Evolutionary conservation across 2,329 filamentous ascomycete species (phyloP), one percentile per base, ranked within the genome.

Genomic region (Sphaerulina vaccinii): DNA sequence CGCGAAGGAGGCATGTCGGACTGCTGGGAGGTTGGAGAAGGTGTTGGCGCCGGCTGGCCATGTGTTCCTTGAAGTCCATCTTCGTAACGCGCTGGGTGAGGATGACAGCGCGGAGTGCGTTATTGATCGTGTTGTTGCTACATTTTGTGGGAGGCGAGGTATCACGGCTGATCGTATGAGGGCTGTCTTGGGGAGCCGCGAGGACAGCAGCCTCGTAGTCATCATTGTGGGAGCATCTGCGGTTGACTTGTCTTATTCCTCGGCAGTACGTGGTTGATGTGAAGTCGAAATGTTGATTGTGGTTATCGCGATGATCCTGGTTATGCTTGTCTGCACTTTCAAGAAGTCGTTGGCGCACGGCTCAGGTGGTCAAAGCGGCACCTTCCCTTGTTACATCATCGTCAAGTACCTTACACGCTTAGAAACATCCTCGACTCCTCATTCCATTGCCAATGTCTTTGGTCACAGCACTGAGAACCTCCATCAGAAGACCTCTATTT

Each of bases 21-120:
- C 79, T 13, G 80, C 79, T 46, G 82, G 80, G 18, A 85, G 73
- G 75, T 96, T 95, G 71, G 96, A 91, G 62, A 96, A 89, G 18
- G 85, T 81, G 65, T 89, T 93, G 44, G 79, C 73, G 32, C 87
- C 87, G 10, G 85, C 77, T n/a, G 88, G 85, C 86, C 88, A 93
- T 70, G 85, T 79, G 56, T 85, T 81, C 49, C 79, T 77, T 44
- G 55, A 57, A 5, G 52, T 58, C 64, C 61, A 65, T 62, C 58
- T 52, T 55, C 57, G 54, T 7, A 60, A 42, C 21, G 46, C 45
- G 18, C 35, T 53, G 6, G 41, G 49, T 18, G 61, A 56, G 35
- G 55, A 57, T 8, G 61, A 59, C 5, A 63, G 49, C 7, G 58
- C 57, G n/a, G 60, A 53, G 42, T 59, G 56, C 16, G 64, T 63